A percentile compares a stretch with the other conserved stretches of the same genome.
phyloP scores from a whole-genome alignment of 1,284 basidiomycete species.

The Cystobasidiaceae sp. region DNA sequence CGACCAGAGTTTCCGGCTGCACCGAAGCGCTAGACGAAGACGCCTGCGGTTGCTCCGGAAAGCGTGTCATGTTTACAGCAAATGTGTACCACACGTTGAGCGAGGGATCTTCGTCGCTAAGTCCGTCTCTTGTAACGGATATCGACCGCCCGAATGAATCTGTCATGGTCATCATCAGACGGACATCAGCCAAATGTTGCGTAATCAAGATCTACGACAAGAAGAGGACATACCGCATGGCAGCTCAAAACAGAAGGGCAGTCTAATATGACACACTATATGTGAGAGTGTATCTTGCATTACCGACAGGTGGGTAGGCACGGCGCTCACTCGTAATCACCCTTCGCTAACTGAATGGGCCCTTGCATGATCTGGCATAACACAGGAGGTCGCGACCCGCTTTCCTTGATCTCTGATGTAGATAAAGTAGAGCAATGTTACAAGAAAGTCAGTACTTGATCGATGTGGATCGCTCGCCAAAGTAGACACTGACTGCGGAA shows the following conservation, averaged over 20 bases:
- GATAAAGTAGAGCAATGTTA: background rate
- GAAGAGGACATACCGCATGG: no score
- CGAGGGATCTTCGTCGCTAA: background rate
- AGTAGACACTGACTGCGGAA: background rate
- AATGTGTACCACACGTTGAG: background rate
- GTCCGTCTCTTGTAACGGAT: background rate
- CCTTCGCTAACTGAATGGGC: background rate
- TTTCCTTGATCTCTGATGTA: background rate
- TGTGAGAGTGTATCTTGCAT: no score
- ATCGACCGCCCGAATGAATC: background rate
- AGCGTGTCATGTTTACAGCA: background rate
- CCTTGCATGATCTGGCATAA: background rate
- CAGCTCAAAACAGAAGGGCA: slow-evolving; percentile 1
- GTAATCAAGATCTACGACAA: no score
- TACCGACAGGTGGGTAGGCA: background rate
- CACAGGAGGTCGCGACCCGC: background rate
- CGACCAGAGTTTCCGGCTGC: background rate
- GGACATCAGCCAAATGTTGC: no score
- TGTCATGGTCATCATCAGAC: no score
- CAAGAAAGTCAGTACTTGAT: background rate
- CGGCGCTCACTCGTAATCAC: background rate
- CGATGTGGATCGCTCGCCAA: no score
- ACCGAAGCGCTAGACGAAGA: no score
- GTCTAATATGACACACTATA: no score
- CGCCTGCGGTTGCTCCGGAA: background rate